Base-by-base conservation (phyloP, 257 asterid species). In the Ilex aquifolium region DNA sequence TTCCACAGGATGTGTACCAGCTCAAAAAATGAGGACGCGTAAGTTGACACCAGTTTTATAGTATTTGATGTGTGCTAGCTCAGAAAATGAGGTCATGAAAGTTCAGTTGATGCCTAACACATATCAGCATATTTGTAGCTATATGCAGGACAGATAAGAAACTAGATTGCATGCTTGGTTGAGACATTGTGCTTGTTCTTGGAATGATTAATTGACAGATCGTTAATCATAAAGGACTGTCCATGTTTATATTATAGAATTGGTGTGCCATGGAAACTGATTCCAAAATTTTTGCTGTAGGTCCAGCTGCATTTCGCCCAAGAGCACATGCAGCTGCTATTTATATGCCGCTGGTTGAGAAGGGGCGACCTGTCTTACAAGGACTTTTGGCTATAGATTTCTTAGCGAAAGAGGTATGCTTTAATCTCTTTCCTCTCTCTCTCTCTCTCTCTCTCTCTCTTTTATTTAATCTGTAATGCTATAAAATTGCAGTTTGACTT, bases 251-350 rank as follows among this genome's bases (percentile, higher is more conserved):
- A 50, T 64, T 31, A 62, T 62, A 57, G 60, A 50, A 60, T 71
- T 32, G 12, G 31, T 51, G 6, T 42, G 27, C 60, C 60, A 21
- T 44, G 46, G 44, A 17, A 42, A 62, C 60, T 80, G 68, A 69
- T 42, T 61, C 65, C 61, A 13, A 17, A 9, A 52, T 64, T 57
- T 48, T 66, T 62, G 29, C 58, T 70, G 57, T 59, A 93, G 99
- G 99, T 72, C 95, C 99, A 60, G 97, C 99, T 70, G 96, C 99
- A 70, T 93, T 93, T 77, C 91, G 99, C 65, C 99, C 99, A 36
- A 89, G 99, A 70, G 90, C 96, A 65, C 85, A 85, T 65, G 83
- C 87, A 29, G 72, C 88, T 62, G 77, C 87, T 63, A 78, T 82
- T 67, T 93, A 93, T 73, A 83, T 88, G 59, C 74, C 87, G 65